A percentile compares a stretch with the other conserved stretches of the same genome.
Evolutionary conservation across 768 basidiomycete genomes (phyloP).

Genomic region (Phanerochaete carnosa): DNA sequence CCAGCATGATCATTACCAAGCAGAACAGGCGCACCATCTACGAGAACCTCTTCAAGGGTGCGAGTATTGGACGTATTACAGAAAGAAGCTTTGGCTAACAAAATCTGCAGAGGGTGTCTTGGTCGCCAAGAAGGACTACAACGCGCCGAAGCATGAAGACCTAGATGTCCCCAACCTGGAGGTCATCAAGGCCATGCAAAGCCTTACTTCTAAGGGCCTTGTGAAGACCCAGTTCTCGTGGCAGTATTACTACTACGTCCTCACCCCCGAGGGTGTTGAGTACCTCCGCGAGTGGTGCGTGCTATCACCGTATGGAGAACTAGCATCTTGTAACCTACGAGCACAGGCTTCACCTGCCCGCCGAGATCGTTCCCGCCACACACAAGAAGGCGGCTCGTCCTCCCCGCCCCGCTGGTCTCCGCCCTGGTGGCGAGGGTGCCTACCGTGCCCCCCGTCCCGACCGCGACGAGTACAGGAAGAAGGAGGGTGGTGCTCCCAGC

Average conservation of each 20-base stretch:
- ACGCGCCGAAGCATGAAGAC: conserved; percentile 95
- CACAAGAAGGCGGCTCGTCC: conserved; percentile 96
- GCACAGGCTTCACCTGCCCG: conserved; percentile 80
- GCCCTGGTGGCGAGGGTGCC: conserved; percentile 71
- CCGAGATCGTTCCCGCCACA: conserved; percentile 94
- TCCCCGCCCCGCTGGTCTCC: conserved; percentile 74
- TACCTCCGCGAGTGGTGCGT: conserved; percentile 88
- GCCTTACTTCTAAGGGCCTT: conserved; percentile 68
- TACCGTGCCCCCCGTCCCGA: conserved; percentile 87
- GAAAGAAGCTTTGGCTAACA: background rate
- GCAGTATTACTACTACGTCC: conserved; percentile 98
- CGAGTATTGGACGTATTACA: conserved; percentile 24
- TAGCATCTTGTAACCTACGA: background rate
- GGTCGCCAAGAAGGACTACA: conserved; percentile 99
- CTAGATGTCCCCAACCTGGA: conserved; percentile 62
- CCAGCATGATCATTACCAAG: conserved; percentile 96
- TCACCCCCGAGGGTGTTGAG: conserved; percentile 96
- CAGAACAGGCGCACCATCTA: conserved; percentile 93
- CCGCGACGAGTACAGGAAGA: conserved; percentile 89
- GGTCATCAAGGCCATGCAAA: conserved; percentile 72
- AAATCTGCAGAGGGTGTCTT: conserved; percentile 82
- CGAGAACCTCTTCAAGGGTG: conserved; percentile 99
- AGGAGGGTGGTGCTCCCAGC: conserved; percentile 79
- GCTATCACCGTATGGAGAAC: background rate
- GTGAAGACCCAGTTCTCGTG: conserved; percentile 99